Evolutionary conservation across 805 yeast species (phyloP), one percentile per base, ranked within the genome.

Genomic region (Sporopachydermia quercuum): DNA sequence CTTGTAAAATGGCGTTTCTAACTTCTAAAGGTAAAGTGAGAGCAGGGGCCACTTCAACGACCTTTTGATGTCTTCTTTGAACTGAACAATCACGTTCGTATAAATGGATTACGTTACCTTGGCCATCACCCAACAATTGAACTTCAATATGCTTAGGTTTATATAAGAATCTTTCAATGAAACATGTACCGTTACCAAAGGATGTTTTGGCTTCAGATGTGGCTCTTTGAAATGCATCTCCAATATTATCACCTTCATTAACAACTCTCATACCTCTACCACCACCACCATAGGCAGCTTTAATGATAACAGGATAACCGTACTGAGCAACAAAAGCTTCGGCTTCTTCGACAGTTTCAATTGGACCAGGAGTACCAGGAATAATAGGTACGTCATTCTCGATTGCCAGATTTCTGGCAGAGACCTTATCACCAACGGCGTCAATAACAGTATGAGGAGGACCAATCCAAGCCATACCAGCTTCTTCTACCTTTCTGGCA

Each of bases 201-300:
- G 98, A 78, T 34, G 96, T 74, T 53, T 76, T 70, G 44, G 97
- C 97, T 68, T 89, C 98, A 36, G 94, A 81, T 19, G 80, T 75
- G 27, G 97, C 97, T 63, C 98, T 79, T 53, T 70, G 64, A 66
- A 91, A 89, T 30, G 97, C 96, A 58, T 89, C 96, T 37, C 58
- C 78, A 43, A 89, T 74, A 59, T 78, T 84, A 51, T 91, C 98
- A 52, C 96, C 96, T 62, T 89, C 96, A 55, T 93, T 71, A 36
- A 89, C 98, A 39, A 89, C 98, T 66, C 98, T 78, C 97, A 89
- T 91, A 73, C 98, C 98, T 65, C 97, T 78, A 57, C 98, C 98
- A 70, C 98, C 98, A 65, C 98, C 98, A 60, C 98, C 98, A 56
- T 82, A 91, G 33, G 98, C 98, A 37, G 98, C 98, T 65, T 89